Conservation (phyloP, 2,329 filamentous ascomycete species). For the Fusarium floridanum region DNA sequence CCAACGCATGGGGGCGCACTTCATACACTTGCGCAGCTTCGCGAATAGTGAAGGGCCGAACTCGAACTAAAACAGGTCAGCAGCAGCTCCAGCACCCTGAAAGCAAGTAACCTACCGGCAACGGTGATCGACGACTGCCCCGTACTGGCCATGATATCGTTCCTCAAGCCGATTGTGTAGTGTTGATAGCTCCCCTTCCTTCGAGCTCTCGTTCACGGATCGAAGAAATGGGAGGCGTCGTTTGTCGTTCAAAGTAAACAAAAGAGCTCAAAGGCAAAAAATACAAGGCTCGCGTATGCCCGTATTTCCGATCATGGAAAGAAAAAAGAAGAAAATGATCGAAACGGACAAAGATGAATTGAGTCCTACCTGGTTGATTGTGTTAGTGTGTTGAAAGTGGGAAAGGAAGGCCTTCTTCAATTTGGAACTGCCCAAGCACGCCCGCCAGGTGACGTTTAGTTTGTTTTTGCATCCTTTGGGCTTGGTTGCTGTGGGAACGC, state of each 20-base stretch:
- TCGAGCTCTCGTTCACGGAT: conserved; percentile 7
- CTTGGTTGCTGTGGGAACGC: conserved; percentile 42
- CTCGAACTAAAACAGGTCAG: conserved; percentile 67
- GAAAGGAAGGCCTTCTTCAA: conserved; percentile 10
- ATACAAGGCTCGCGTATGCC: conserved; percentile 31
- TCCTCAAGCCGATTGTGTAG: neutral
- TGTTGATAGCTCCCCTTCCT: conserved; percentile 10
- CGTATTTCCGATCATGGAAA: conserved; percentile 36
- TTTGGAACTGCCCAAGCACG: conserved; percentile 32
- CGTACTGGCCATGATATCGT: conserved; percentile 39
- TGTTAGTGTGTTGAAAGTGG: conserved; percentile 34
- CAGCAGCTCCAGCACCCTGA: conserved; percentile 1
- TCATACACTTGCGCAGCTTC: conserved; percentile 90
- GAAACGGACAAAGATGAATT: conserved; percentile 47
- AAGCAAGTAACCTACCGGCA: conserved; percentile 58
- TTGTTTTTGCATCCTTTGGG: conserved; percentile 37
- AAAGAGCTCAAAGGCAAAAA: conserved; percentile 32
- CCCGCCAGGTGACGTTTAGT: conserved; percentile 43
- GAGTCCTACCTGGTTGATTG: conserved; percentile 12
- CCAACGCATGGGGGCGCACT: too few species aligned
- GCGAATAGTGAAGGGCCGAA: conserved; percentile 83
- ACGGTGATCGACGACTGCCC: conserved; percentile 69
- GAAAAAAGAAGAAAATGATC: conserved; percentile 26
- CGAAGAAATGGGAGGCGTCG: neutral
- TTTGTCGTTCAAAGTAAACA: conserved; percentile 39